Conservation (phyloP, 805 yeast genomes). For the Nakazawaea holstii region DNA sequence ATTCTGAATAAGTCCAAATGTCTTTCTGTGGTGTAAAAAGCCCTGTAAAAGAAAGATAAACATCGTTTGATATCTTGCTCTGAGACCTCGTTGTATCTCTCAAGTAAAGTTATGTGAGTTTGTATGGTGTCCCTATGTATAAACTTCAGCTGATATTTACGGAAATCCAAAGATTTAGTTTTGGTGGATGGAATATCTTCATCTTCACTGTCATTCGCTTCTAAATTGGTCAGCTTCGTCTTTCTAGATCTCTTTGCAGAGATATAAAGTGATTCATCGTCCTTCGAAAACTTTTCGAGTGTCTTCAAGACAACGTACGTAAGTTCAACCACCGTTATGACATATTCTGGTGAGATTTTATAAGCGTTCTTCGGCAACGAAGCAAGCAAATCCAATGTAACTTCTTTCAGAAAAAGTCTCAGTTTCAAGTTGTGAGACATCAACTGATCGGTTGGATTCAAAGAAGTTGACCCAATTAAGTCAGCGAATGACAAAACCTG, state of each 20-base stretch:
- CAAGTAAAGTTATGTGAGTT: constrained; percentile 58
- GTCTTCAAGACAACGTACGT: constrained; percentile 61
- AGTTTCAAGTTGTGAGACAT: constrained; percentile 52
- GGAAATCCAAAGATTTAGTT: constrained; percentile 44
- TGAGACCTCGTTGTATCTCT: constrained; percentile 55
- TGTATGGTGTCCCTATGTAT: constrained; percentile 57
- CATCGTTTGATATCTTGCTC: constrained; percentile 57
- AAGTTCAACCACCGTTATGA: constrained; percentile 56
- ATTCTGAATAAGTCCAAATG: constrained; percentile 57
- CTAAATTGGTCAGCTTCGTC: constrained; percentile 19
- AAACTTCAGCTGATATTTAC: constrained; percentile 36
- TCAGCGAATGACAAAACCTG: constrained; percentile 47
- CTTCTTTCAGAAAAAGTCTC: constrained; percentile 65
- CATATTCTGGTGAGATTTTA: constrained; percentile 57
- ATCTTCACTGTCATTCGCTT: constrained; percentile 16
- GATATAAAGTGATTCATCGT: constrained; percentile 20
- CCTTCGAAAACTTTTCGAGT: constrained; percentile 59
- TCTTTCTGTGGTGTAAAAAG: constrained; percentile 59
- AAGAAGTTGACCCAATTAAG: constrained; percentile 25
- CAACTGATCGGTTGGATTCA: constrained; percentile 31
- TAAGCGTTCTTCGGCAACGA: constrained; percentile 58
- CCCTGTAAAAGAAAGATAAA: constrained; percentile 63
- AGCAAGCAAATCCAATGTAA: constrained; percentile 49
- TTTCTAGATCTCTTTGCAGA: constrained; percentile 2
- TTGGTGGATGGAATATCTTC: constrained; percentile 24